Conservation (phyloP, 1,284 basidiomycete species). For the Pseudozyma hubeiensis region DNA sequence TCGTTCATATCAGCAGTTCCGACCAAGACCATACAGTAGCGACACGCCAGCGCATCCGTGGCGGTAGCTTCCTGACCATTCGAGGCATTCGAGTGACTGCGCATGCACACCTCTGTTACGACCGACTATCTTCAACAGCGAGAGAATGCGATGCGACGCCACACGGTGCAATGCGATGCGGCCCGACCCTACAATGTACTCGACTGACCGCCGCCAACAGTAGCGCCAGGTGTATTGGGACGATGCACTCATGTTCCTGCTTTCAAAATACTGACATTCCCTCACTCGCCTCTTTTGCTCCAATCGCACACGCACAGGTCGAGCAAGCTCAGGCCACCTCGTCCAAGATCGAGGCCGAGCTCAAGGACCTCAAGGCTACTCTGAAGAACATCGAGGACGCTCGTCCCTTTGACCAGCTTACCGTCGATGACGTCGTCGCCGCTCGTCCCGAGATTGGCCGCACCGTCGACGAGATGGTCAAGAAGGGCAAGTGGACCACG, state of each 20-base stretch:
- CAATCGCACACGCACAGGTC: slow-evolving; percentile 73
- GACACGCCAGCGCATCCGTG: too few species aligned
- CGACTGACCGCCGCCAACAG: too few species aligned
- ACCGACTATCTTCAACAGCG: background rate
- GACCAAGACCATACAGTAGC: too few species aligned
- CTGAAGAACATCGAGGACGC: slow-evolving; percentile 98
- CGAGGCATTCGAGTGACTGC: too few species aligned
- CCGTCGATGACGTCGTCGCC: slow-evolving; percentile 88
- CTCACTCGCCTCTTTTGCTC: background rate
- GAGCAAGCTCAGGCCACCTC: slow-evolving; percentile 90
- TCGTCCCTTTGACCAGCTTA: slow-evolving; percentile 96
- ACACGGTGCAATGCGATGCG: slow-evolving; percentile 4
- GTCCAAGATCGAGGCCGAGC: slow-evolving; percentile 89
- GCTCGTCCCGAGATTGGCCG: slow-evolving; percentile 93
- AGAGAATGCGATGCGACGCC: background rate
- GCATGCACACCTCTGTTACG: too few species aligned
- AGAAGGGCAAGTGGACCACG: slow-evolving; percentile 99
- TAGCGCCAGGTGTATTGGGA: background rate
- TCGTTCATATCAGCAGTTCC: too few species aligned
- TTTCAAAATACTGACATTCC: slow-evolving; percentile 13
- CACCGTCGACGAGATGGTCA: slow-evolving; percentile 94
- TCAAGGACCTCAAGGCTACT: slow-evolving; percentile 90
- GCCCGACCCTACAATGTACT: background rate
- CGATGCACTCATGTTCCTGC: too few species aligned
- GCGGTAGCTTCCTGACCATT: too few species aligned